Base-by-base conservation (phyloP, 768 basidiomycete genomes). In the Russula compacta region DNA sequence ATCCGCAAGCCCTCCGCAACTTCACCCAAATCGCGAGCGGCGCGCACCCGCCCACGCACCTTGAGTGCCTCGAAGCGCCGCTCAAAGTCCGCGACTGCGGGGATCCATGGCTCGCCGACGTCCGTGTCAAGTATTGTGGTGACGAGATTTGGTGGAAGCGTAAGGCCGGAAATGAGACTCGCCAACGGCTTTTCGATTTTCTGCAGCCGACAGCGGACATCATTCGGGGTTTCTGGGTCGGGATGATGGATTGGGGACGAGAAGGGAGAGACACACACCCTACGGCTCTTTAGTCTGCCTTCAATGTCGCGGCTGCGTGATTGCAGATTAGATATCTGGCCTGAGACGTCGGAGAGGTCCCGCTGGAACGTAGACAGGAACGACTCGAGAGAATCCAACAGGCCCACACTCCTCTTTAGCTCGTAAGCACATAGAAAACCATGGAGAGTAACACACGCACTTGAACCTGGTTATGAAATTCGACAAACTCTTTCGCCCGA, bases 361-460 rank as follows among this genome's bases (percentile, higher is more conserved):
- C 80, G 87, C 73, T 98, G 95, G 69, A 99, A 99, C 0, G 91
- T 97, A 2, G 92, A 93, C 11, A 99, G 80, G 72, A 98, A 98
- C 1, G 84, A 79, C 66, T 97, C 87, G 3, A 99, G 79, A 1
- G 92, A 92, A 69, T 92, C 86, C 56, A 99, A 78, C 19, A 98
- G 81, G 60, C 79, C 79, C 14, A 90, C 81, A 69, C 95, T 95
- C 15, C 91, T 87, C 95, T 99, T 71, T 8, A 32, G 17, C 19
- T 59, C 6, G 24, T 48, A 15, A 38, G 44, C 24, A 38, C 36
- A 32, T 24, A 0, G 33, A 50, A 36, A 6, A 12, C 9, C 7
- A 11, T 32, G 17, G 36, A 17, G 42, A 17, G 21, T 24, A n/a
- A 14, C 33, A 39, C 21, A 47, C 49, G 36, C 14, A 92, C 93